Conservation (phyloP, 352 stramenopile species). For the Pythium aquatile region DNA sequence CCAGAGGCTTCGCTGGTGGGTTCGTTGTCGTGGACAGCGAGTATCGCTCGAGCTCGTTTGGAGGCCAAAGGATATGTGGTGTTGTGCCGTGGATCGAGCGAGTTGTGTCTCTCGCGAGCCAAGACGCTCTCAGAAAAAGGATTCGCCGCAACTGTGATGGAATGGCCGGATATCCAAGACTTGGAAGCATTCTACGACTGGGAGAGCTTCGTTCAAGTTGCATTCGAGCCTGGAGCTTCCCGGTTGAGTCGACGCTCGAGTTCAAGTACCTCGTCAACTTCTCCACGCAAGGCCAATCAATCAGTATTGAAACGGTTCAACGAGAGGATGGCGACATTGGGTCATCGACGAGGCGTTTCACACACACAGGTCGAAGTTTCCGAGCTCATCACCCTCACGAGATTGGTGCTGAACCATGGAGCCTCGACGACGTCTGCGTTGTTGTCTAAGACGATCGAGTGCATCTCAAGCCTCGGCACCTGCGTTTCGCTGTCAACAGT, state of each 20-base stretch:
- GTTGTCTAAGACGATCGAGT: conserved; percentile 9
- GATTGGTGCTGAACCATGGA: conserved; percentile 8
- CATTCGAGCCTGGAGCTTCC: conserved; percentile 45
- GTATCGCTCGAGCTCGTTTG: conserved; percentile 43
- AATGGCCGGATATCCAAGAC: conserved; percentile 31
- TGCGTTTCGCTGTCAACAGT: conserved; percentile 4
- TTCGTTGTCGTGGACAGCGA: conserved; percentile 68
- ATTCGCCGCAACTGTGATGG: conserved; percentile 47
- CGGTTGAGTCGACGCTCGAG: conserved; percentile 40
- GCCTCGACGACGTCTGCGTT: neutral
- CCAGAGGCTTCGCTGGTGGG: conserved; percentile 54
- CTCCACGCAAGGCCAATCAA: conserved; percentile 33
- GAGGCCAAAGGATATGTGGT: conserved; percentile 49
- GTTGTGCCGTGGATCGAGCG: conserved; percentile 36
- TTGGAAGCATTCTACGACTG: conserved; percentile 50
- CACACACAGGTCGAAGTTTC: conserved; percentile 8
- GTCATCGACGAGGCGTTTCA: neutral
- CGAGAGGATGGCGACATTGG: neutral
- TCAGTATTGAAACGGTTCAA: conserved; percentile 49
- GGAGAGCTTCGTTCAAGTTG: conserved; percentile 38
- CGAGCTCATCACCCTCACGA: conserved; percentile 21
- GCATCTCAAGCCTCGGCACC: conserved; percentile 2
- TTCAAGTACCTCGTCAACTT: conserved; percentile 27
- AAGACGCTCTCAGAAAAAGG: conserved; percentile 39
- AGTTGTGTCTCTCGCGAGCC: conserved; percentile 38